phyloP scores from a whole-genome alignment of 257 asterid genomes.

The Solanum commersonii region DNA sequence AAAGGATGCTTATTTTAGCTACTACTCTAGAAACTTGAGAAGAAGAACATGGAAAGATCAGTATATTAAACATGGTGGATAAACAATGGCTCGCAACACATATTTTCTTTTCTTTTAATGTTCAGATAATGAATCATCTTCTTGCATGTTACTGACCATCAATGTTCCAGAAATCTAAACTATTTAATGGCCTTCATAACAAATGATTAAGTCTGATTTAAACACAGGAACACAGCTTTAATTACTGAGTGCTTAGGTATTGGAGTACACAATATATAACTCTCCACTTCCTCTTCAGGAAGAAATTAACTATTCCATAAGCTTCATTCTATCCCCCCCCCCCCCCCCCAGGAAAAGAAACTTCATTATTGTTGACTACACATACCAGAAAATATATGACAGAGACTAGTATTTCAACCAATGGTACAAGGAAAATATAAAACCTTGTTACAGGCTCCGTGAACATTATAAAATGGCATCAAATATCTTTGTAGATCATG shows the following conservation, averaged over 20 bases:
- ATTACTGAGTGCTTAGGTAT: not conserved
- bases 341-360: not conserved
- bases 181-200: not conserved
- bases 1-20: slow-evolving; percentile 11
- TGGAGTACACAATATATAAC: not conserved
- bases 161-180: not conserved
- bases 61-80: not conserved
- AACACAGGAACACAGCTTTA: not conserved
- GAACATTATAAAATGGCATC: not conserved
- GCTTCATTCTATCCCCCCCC: not conserved
- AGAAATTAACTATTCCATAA: not conserved
- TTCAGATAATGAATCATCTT: not conserved
- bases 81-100: not conserved
- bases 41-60: not conserved
- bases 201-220: not conserved
- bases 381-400: not conserved
- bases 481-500: not conserved
- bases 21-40: not conserved
- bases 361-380: not conserved
- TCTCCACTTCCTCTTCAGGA: not conserved
- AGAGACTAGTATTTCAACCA: not conserved
- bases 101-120: not conserved
- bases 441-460: not conserved
- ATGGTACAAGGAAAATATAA: not conserved
- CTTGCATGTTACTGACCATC: not conserved